A percentile compares a stretch with the other conserved stretches of the same genome.
These are phyloP conservation scores for Leptographium wingfieldii DNA, from an alignment of 2,329 filamentous ascomycete species.

Conservation along the genomic window DNA sequence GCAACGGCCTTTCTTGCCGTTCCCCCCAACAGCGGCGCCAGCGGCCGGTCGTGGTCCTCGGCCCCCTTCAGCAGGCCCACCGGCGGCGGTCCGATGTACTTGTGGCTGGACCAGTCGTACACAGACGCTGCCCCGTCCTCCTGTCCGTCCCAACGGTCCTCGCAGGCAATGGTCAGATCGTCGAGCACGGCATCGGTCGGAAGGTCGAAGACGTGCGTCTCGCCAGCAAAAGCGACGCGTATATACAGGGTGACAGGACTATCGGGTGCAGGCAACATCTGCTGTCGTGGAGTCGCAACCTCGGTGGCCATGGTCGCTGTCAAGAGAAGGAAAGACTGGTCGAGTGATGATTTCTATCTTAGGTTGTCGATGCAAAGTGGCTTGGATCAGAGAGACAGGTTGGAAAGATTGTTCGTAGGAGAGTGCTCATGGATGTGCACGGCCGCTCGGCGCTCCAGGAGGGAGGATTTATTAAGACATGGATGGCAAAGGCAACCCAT, in stretches of 20 bases:
- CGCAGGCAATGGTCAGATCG: slow-evolving; percentile 15
- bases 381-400: background rate
- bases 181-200: slow-evolving; percentile 12
- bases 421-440: background rate
- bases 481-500: background rate
- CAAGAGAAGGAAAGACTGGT: background rate
- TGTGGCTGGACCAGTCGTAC: slow-evolving; percentile 15
- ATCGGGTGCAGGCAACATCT: background rate
- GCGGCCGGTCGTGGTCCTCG: slow-evolving; percentile 13
- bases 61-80: slow-evolving; percentile 16
- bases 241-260: slow-evolving; percentile 5
- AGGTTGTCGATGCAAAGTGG: background rate
- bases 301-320: background rate
- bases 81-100: slow-evolving; percentile 16
- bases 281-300: background rate
- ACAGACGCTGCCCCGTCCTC: background rate
- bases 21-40: slow-evolving; percentile 13
- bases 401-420: background rate
- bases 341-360: background rate
- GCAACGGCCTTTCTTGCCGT: background rate
- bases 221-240: slow-evolving; percentile 12
- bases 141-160: slow-evolving; percentile 5
- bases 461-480: background rate
- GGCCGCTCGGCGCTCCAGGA: background rate
- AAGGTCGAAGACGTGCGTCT: slow-evolving; percentile 12